A percentile compares a stretch with the other conserved stretches of the same genome.
phyloP scores from a whole-genome alignment of 2,329 filamentous ascomycete species.

The Aspergillus aculeatinus region DNA sequence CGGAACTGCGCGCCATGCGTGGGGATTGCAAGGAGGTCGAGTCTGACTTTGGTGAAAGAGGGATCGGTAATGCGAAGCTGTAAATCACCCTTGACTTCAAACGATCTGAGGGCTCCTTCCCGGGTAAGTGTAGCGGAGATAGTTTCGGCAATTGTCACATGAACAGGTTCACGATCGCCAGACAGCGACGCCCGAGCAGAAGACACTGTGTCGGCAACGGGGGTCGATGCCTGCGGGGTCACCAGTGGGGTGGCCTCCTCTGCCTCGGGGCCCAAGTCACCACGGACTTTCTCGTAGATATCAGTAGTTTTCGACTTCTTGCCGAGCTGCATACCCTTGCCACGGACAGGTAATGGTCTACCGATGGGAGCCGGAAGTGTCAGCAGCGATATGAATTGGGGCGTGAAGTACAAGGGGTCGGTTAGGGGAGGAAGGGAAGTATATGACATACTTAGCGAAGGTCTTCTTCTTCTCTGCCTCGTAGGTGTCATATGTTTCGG shows the following conservation, averaged over 20 bases:
- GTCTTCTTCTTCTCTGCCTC: conserved; percentile 97
- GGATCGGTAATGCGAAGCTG: conserved; percentile 87
- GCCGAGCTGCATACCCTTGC: conserved; percentile 98
- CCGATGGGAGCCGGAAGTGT: conserved; percentile 42
- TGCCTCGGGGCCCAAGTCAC: conserved; percentile 82
- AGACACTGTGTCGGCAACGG: conserved; percentile 53
- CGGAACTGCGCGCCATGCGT: conserved; percentile 87
- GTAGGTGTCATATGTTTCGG: conserved; percentile 88
- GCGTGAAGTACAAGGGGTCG: too few species aligned
- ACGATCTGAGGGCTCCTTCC: conserved; percentile 81
- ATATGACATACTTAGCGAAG: conserved; percentile 66
- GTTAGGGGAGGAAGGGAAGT: background rate
- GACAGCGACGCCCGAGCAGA: conserved; percentile 64
- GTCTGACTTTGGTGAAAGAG: conserved; percentile 85
- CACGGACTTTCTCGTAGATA: conserved; percentile 93
- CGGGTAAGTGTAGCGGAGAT: conserved; percentile 85
- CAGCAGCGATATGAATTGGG: conserved; percentile 1
- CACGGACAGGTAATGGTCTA: conserved; percentile 65
- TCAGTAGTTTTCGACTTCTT: conserved; percentile 98
- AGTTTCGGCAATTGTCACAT: conserved; percentile 83
- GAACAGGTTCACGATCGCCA: conserved; percentile 78
- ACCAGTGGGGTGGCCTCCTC: conserved; percentile 73
- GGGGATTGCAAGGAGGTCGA: conserved; percentile 72
- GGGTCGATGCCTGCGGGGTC: conserved; percentile 54
- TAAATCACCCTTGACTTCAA: conserved; percentile 88